Base-by-base conservation (phyloP, 2,329 filamentous ascomycete species). In the Penicillium oxalicum region DNA sequence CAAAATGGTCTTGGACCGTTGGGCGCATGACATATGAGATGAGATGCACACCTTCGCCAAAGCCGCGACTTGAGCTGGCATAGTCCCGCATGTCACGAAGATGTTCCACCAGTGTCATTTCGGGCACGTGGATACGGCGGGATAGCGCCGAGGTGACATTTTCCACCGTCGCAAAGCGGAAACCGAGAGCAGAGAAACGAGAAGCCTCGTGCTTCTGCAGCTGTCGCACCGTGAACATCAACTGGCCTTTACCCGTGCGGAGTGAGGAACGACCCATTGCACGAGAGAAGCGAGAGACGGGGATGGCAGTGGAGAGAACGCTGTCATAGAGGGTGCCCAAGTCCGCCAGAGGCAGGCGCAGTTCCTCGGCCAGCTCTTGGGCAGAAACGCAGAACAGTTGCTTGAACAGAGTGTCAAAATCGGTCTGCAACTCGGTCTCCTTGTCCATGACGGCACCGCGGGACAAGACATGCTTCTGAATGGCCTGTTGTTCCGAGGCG, bases 301-400 rank as follows among this genome's bases (percentile, higher is more conserved):
- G 62, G 0, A 66, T 65, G 5, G 80, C 86, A 0, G 87, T 91
- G 1, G 79, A 74, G 24, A 91, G 69, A 5, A 93, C 85, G 56
- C 88, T 83, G 54, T 91, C 86, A 71, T 86, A 91, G 1, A 93
- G 72, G 8, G 81, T 74, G 4, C 88, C 88, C 6, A 87, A 69
- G 4, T 82, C 75, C 5, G 79, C 75, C 2, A 91, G 69, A 3
- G 79, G 76, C 37, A 80, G 78, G 51, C 81, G 80, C 53, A 91
- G 74, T 45, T 81, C 79, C 9, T 79, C 75, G 0, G 89, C 86
- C 6, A 95, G 77, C n/a, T 83, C 80, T 5, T 83, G 76, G 1
- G 89, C 88, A 2, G 88, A 86, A 8, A 88, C 76, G 61, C 88
- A 94, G 66, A 94, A 95, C 8, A 91, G 76, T 62, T 94, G 87